Conservation (phyloP, 2,329 filamentous ascomycete species). For the Rhinocladiella mackenziei region DNA sequence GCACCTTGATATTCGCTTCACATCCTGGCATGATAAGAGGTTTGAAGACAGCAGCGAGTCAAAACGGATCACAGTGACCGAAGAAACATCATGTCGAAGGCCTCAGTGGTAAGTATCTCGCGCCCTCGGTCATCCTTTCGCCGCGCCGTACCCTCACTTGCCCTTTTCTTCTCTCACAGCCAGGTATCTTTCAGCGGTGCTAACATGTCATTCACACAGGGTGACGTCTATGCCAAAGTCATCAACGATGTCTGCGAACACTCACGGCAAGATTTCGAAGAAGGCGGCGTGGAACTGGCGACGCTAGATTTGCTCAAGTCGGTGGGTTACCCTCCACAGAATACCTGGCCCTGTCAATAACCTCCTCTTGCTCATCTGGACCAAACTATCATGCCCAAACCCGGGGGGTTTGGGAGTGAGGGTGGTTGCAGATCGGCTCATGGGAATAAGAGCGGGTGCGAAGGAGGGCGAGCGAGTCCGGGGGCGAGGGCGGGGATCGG, state of each 20-base stretch:
- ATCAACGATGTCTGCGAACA: conserved; percentile 88
- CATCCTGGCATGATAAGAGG: no score
- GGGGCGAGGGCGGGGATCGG: conserved; percentile 23
- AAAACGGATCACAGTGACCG: background rate
- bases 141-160: background rate
- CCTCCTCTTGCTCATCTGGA: no score
- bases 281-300: conserved; percentile 83
- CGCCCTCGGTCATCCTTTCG: no score
- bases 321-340: conserved; percentile 58
- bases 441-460: background rate
- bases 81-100: conserved; percentile 25
- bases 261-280: conserved; percentile 93
- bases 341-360: no score
- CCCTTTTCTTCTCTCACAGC: background rate
- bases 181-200: background rate
- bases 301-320: conserved; percentile 82
- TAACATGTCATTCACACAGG: conserved; percentile 42
- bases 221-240: conserved; percentile 81
- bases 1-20: no score
- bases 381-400: background rate
- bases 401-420: no score
- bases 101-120: conserved; percentile 24
- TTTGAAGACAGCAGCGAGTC: background rate
- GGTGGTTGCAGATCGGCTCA: background rate
- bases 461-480: conserved; percentile 15